phyloP scores from a whole-genome alignment of 805 yeast species.

The Candida ponderosae region DNA sequence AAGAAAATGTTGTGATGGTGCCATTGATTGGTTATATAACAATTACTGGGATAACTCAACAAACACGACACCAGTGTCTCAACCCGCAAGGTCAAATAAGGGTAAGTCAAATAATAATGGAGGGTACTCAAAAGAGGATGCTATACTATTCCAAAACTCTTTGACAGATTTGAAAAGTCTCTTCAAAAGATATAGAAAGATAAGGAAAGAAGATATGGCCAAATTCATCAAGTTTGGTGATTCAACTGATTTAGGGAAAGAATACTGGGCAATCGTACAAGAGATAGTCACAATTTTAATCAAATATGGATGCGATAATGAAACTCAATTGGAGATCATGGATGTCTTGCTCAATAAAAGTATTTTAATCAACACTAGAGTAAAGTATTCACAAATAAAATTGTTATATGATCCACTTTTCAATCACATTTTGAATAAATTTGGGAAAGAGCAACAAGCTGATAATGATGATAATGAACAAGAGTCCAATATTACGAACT shows the following conservation, averaged over 20 bases:
- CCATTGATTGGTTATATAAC: constrained; percentile 66
- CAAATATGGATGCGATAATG: constrained; percentile 6
- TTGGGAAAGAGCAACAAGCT: not conserved
- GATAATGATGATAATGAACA: not conserved
- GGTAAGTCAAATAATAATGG: no score
- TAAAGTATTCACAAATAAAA: constrained; percentile 17
- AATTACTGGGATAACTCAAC: constrained; percentile 57
- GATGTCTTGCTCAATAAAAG: constrained; percentile 23
- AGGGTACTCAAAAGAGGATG: constrained; percentile 4
- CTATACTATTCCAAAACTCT: constrained; percentile 9
- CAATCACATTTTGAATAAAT: constrained; percentile 2
- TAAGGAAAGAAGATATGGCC: constrained; percentile 37
- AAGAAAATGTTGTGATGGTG: constrained; percentile 49
- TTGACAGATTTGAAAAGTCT: constrained; percentile 21
- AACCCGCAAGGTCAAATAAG: no score
- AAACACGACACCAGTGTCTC: constrained; percentile 7
- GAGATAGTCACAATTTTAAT: constrained; percentile 10
- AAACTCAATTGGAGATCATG: constrained; percentile 8
- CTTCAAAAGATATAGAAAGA: constrained; percentile 40
- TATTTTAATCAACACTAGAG: constrained; percentile 24
- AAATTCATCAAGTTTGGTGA: constrained; percentile 34
- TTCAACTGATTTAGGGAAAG: constrained; percentile 30
- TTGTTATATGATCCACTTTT: constrained; percentile 23
- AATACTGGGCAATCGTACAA: constrained; percentile 33
- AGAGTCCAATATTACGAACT: no score